phyloP scores from a whole-genome alignment of 2,329 filamentous ascomycete species.

The Lomentospora prolificans region DNA sequence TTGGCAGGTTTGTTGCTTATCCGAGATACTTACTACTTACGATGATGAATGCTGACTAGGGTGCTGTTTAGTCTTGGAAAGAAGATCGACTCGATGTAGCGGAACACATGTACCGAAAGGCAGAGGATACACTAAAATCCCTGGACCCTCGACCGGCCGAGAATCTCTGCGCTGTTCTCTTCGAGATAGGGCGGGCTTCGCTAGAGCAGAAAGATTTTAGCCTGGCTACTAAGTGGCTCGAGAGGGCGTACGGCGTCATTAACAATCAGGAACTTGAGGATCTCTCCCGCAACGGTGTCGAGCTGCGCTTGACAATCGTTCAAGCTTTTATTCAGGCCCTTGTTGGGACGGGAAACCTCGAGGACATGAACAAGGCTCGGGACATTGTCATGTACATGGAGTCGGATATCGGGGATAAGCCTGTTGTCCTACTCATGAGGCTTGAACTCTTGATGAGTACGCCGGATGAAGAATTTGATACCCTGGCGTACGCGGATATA shows the following conservation, averaged over 20 bases:
- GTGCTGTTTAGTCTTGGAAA: slow-evolving; percentile 54
- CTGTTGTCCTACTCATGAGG: slow-evolving; percentile 56
- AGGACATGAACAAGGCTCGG: slow-evolving; percentile 40
- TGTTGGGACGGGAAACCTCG: slow-evolving; percentile 34
- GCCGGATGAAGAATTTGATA: slow-evolving; percentile 37
- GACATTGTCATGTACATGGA: slow-evolving; percentile 53
- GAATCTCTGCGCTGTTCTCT: slow-evolving; percentile 56
- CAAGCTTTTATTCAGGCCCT: slow-evolving; percentile 51
- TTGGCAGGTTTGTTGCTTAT: slow-evolving; percentile 44
- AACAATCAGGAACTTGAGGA: slow-evolving; percentile 42
- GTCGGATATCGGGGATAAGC: slow-evolving; percentile 51
- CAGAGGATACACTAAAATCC: slow-evolving; percentile 26
- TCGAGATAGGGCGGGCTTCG: slow-evolving; percentile 59
- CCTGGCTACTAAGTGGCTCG: slow-evolving; percentile 61
- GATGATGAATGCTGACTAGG: slow-evolving; percentile 13
- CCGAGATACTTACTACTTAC: too few relatives aligned
- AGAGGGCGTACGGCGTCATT: slow-evolving; percentile 53
- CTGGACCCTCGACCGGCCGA: slow-evolving; percentile 45
- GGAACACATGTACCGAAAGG: slow-evolving; percentile 64
- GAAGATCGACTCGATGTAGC: slow-evolving; percentile 64
- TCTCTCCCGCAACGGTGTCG: slow-evolving; percentile 48
- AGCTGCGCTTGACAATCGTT: slow-evolving; percentile 56
- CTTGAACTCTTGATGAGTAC: slow-evolving; percentile 53
- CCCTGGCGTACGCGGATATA: slow-evolving; percentile 37
- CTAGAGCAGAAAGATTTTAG: slow-evolving; percentile 39